Evolutionary conservation across 495 filamentous ascomycete species (phyloP).

Genomic region (Podospora appendiculata): DNA sequence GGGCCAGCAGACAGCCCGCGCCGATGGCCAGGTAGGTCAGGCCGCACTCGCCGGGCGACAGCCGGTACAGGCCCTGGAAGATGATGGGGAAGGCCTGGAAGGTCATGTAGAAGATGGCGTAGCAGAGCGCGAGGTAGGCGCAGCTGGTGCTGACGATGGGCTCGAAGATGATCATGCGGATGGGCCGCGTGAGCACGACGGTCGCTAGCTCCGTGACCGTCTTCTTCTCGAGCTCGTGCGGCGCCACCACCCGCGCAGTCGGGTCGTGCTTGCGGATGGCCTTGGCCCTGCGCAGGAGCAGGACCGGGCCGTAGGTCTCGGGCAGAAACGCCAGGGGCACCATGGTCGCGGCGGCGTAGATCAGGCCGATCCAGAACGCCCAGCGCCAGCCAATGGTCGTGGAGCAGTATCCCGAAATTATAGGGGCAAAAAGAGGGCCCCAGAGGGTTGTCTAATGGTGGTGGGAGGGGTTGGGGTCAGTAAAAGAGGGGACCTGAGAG

Average conservation of each 20-base stretch:
- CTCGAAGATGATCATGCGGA: conserved; percentile 37
- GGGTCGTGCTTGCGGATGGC: conserved; percentile 43
- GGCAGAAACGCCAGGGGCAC: conserved; percentile 45
- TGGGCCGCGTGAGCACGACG: conserved; percentile 29
- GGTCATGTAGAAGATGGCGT: conserved; percentile 70
- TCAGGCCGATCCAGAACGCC: conserved; percentile 56
- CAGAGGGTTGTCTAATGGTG: conserved; percentile 53
- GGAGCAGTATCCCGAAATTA: conserved; percentile 57
- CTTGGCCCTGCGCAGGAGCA: conserved; percentile 48
- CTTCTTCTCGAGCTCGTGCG: conserved; percentile 27
- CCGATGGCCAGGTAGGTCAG: conserved; percentile 41
- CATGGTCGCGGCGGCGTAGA: conserved; percentile 43
- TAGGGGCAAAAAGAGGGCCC: conserved; percentile 60
- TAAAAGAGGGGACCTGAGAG: not conserved
- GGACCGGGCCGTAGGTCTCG: conserved; percentile 55
- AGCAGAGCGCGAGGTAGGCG: conserved; percentile 60
- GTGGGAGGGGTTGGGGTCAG: not conserved
- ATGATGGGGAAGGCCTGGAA: conserved; percentile 64
- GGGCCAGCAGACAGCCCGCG: conserved; percentile 35
- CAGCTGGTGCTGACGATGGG: conserved; percentile 52
- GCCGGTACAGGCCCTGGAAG: conserved; percentile 41
- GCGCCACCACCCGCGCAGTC: conserved; percentile 21
- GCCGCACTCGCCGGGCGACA: conserved; percentile 36
- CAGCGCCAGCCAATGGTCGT: conserved; percentile 56
- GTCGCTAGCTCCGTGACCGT: conserved; percentile 25